Percentiles rank a stretch among this genome's conserved stretches.
Conservation (phyloP, 2,329 filamentous ascomycete species). For the Penicillium sumatraense region DNA sequence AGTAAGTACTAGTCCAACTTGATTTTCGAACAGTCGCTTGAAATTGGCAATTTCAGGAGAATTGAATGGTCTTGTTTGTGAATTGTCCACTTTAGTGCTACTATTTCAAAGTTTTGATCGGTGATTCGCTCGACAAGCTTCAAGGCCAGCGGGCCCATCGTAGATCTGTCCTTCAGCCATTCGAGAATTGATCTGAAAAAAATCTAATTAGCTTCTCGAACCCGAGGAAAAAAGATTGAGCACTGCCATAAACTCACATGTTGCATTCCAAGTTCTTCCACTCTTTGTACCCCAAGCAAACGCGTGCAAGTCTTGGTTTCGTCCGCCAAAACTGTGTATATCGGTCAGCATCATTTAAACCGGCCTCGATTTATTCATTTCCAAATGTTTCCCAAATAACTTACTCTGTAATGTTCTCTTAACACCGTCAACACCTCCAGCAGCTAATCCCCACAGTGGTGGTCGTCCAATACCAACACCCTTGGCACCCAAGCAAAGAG, state of each 20-base stretch:
- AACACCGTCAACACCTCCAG: slow-evolving; percentile 67
- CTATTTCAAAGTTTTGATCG: not conserved
- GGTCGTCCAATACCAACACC: slow-evolving; percentile 77
- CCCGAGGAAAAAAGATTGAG: not conserved
- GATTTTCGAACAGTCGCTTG: no score
- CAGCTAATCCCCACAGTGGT: slow-evolving; percentile 72
- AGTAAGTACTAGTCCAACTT: no score
- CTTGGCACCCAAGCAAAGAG: slow-evolving; percentile 79
- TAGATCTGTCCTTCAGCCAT: slow-evolving; percentile 84
- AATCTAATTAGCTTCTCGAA: slow-evolving; percentile 16
- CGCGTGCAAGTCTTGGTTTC: slow-evolving; percentile 31
- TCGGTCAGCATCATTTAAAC: slow-evolving; percentile 1
- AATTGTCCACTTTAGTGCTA: not conserved
- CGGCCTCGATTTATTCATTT: no score
- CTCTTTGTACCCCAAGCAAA: slow-evolving; percentile 27
- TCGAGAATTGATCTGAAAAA: slow-evolving; percentile 73
- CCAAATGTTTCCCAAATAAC: no score
- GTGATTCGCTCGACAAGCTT: slow-evolving; percentile 40
- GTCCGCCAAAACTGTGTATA: slow-evolving; percentile 23
- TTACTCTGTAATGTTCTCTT: slow-evolving; percentile 63
- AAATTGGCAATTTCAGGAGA: no score
- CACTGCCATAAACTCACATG: slow-evolving; percentile 16
- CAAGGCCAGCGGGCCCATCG: slow-evolving; percentile 73
- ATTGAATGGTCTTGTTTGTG: not conserved
- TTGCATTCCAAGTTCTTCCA: slow-evolving; percentile 26